These are phyloP conservation scores for Lasiodiplodia sp. DNA, from an alignment of 2,329 filamentous ascomycete genomes.

Conservation along the genomic window DNA sequence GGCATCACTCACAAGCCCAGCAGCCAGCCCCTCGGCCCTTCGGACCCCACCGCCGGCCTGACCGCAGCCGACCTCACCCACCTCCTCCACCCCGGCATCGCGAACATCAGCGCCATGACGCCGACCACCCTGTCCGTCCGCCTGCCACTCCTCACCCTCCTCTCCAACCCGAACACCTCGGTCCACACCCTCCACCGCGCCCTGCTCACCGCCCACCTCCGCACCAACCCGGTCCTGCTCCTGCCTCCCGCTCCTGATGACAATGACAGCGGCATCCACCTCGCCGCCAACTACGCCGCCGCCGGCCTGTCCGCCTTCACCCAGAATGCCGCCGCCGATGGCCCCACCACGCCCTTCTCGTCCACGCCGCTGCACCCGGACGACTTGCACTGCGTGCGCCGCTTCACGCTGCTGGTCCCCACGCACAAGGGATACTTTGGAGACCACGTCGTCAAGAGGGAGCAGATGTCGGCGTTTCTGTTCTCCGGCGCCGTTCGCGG, in stretches of 20 bases:
- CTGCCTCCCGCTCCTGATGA: conserved; percentile 6
- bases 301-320: background rate
- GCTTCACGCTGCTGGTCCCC: conserved; percentile 1
- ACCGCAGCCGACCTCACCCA: background rate
- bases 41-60: background rate
- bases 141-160: conserved; percentile 29
- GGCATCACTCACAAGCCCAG: background rate
- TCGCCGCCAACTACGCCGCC: conserved; percentile 18
- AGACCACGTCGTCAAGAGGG: background rate
- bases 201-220: conserved; percentile 22
- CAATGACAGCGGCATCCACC: background rate
- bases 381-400: background rate
- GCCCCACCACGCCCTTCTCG: background rate
- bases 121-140: conserved; percentile 34
- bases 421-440: background rate
- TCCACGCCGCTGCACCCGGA: conserved; percentile 8
- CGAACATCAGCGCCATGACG: background rate
- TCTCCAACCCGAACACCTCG: conserved; percentile 21
- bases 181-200: background rate
- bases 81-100: background rate
- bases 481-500: background rate
- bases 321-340: background rate
- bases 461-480: background rate
- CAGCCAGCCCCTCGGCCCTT: background rate
- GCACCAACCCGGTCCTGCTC: conserved; percentile 3